These are phyloP conservation scores for Pythium diclinum DNA, from an alignment of 352 stramenopile genomes.

Conservation along the genomic window DNA sequence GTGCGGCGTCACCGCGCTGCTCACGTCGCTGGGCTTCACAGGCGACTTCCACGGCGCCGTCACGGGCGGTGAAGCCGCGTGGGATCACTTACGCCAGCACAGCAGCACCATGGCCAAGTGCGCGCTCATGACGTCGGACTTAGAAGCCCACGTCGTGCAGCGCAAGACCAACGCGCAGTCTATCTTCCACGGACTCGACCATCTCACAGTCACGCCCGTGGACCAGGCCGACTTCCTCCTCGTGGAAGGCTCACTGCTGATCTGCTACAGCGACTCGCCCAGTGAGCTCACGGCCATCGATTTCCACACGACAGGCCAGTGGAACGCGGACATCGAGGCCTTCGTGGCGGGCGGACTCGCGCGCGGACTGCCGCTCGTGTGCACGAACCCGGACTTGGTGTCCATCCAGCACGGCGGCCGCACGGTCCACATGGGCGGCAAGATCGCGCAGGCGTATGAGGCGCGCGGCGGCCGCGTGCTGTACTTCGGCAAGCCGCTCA, in stretches of 20 bases:
- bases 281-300: conserved; percentile 37
- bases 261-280: conserved; percentile 43
- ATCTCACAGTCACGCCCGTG: conserved; percentile 35
- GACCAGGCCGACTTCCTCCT: conserved; percentile 48
- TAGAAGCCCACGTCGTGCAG: conserved; percentile 32
- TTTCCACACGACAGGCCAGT: conserved; percentile 42
- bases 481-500: conserved; percentile 86
- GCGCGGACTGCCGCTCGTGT: conserved; percentile 71
- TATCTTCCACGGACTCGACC: conserved; percentile 48
- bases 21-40: conserved; percentile 61
- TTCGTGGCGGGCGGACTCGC: conserved; percentile 54
- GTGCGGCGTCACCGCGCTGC: conserved; percentile 44
- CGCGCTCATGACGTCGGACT: conserved; percentile 40
- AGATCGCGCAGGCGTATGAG: conserved; percentile 82
- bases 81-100: conserved; percentile 34
- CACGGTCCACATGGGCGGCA: conserved; percentile 66
- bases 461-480: conserved; percentile 62
- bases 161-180: conserved; percentile 37
- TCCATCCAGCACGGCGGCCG: conserved; percentile 56
- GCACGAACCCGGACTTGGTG: conserved; percentile 87
- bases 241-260: conserved; percentile 53
- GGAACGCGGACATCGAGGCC: conserved; percentile 34
- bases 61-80: conserved; percentile 55
- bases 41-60: conserved; percentile 47
- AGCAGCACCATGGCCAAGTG: conserved; percentile 30